Evolutionary conservation across 2,329 filamentous ascomycete genomes (phyloP).

Genomic region (Aaosphaeria arxii): DNA sequence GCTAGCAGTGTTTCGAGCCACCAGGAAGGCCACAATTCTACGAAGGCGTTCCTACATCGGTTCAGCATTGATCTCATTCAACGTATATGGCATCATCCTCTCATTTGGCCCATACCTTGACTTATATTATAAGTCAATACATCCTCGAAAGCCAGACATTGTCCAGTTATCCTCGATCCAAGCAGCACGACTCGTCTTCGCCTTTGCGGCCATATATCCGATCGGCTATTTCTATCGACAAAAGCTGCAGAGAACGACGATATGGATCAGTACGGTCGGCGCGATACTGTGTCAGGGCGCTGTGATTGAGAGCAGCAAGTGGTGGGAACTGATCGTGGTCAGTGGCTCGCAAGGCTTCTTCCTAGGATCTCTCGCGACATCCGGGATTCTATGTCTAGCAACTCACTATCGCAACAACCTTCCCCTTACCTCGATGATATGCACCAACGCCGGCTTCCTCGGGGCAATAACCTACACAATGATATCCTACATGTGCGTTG

Average conservation of each 20-base stretch:
- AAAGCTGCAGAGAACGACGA: background rate
- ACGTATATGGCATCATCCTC: constrained; percentile 20
- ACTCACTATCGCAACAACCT: constrained; percentile 20
- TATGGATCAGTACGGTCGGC: background rate
- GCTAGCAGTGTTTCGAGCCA: no score
- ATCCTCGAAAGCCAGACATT: background rate
- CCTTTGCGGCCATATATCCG: background rate
- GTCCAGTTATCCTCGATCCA: background rate
- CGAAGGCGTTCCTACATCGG: constrained; percentile 5
- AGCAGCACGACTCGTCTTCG: background rate
- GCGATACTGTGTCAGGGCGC: background rate
- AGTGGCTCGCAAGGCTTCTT: constrained; percentile 10
- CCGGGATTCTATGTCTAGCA: constrained; percentile 11
- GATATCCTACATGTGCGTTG: background rate
- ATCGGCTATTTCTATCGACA: background rate
- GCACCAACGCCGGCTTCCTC: constrained; percentile 12
- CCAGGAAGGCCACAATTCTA: no score
- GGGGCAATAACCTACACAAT: constrained; percentile 14
- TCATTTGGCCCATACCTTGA: constrained; percentile 20
- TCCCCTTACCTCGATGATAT: constrained; percentile 34
- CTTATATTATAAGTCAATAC: constrained; percentile 14
- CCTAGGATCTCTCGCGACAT: constrained; percentile 12
- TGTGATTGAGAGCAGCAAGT: background rate
- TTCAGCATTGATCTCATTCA: constrained; percentile 22
- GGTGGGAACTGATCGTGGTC: background rate